These are phyloP conservation scores for Tetradesmus lagerheimii DNA, from an alignment of 139 green algal genomes.

Conservation along the genomic window DNA sequence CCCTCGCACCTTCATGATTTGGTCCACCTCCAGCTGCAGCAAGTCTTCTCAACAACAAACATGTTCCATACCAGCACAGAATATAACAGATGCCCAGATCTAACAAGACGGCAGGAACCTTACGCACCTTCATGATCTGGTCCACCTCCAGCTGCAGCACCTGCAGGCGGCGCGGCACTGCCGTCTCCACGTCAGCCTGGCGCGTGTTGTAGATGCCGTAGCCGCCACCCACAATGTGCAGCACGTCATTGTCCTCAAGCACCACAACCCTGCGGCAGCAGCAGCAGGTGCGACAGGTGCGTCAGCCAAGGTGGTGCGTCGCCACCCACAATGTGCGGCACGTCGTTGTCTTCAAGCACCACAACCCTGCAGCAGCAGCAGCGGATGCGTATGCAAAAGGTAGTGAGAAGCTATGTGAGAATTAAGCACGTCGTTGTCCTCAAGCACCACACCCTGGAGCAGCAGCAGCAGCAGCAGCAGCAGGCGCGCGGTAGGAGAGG, in stretches of 20 bases:
- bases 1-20: not conserved
- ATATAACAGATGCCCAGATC: too few species aligned
- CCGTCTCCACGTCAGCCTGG: constrained; percentile 54
- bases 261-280: constrained; percentile 78
- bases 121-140: constrained; percentile 93
- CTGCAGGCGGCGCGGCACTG: constrained; percentile 83
- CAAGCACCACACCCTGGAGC: constrained; percentile 87
- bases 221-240: constrained; percentile 78
- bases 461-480: not conserved
- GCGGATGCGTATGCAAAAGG: too few species aligned
- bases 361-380: constrained; percentile 72
- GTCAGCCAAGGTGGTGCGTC: not conserved
- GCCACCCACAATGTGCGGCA: constrained; percentile 81
- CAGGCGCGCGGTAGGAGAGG: not conserved
- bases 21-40: not conserved
- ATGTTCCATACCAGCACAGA: too few species aligned
- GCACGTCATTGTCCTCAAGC: constrained; percentile 94
- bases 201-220: constrained; percentile 81
- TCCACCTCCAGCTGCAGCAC: constrained; percentile 95
- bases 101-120: not conserved
- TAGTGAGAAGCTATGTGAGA: too few species aligned
- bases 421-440: constrained; percentile 96
- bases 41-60: too few species aligned
- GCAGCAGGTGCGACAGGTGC: not conserved
- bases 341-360: constrained; percentile 94